A percentile compares a stretch with the other conserved stretches of the same genome.
phyloP scores from a whole-genome alignment of 2,329 filamentous ascomycete genomes.

The Didymella lethalis region DNA sequence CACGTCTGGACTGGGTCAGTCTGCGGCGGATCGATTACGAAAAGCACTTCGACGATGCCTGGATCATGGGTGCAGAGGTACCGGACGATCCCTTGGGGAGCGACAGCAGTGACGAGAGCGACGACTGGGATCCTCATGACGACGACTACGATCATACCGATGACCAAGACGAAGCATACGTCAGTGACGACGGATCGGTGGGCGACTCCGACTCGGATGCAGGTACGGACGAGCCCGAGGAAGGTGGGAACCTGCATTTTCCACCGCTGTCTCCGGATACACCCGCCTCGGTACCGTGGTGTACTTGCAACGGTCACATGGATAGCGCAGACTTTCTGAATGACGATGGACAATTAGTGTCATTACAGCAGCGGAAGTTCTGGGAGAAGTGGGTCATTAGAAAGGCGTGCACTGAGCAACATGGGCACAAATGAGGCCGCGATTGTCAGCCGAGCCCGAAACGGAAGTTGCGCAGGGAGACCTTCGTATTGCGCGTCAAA shows the following conservation, averaged over 20 bases:
- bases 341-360: conserved; percentile 59
- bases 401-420: conserved; percentile 54
- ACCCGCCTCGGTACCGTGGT: conserved; percentile 57
- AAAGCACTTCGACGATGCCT: conserved; percentile 60
- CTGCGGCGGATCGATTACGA: conserved; percentile 69
- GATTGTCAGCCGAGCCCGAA: background rate
- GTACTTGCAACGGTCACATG: conserved; percentile 54
- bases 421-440: conserved; percentile 47
- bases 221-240: conserved; percentile 49
- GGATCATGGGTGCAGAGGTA: conserved; percentile 57
- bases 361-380: conserved; percentile 59
- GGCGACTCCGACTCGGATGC: conserved; percentile 46
- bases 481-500: conserved; percentile 3
- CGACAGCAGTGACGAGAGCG: conserved; percentile 54
- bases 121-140: conserved; percentile 47
- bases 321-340: conserved; percentile 56
- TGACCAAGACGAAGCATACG: conserved; percentile 44
- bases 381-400: conserved; percentile 65
- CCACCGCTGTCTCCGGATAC: conserved; percentile 56
- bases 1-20: conserved; percentile 67
- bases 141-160: conserved; percentile 40
- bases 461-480: background rate
- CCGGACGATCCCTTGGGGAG: conserved; percentile 56
- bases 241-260: conserved; percentile 56
- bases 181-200: conserved; percentile 45